Base-by-base conservation (phyloP, 441 rosid genomes). In the Sinapis alba region DNA sequence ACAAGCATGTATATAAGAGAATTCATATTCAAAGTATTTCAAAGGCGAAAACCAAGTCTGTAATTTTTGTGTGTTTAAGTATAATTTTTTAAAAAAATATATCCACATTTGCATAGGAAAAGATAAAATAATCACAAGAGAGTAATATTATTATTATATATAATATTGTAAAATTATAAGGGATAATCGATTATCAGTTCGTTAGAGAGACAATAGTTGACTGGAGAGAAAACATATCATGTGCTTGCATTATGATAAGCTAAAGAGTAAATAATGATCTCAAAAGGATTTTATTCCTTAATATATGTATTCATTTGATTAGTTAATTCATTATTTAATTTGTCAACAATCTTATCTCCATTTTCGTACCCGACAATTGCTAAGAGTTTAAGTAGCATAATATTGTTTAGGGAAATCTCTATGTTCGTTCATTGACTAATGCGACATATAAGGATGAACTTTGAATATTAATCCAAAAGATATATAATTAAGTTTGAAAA, bases 241-340 rank as follows among this genome's bases (percentile, higher is more conserved):
- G 81, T 78, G 81, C 77, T 72, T 66, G 74, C 78, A 72, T 78
- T 72, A 78, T 72, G 77, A 78, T 78, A 72, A 72, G 77, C 77
- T 72, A 53, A 54, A 78, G 65, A 78, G 73, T 72, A 61, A 78
- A 72, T 78, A 61, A 72, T 72, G 60, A 72, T 72, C 65, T 11
- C 77, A 72, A 78, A 72, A 72, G 51, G 81, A 78, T 72, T 78
- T 72, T 72, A 66, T 78, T 78, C 81, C 70, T 38, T 13, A 57
- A 53, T 66, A 50, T 62, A 20, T 60, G 19, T 66, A 67, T 66
- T 59, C 5, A 62, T 71, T 69, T 41, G 20, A 63, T 28, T 63
- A 63, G 18, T 64, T 64, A 54, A 71, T 36, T 26, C 20, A 71
- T 71, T 60, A 5, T 18, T 60, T 36, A 32, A 50, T 36, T 36